Base-by-base conservation (phyloP, 495 filamentous ascomycete species). In the Talaromyces adpressus region DNA sequence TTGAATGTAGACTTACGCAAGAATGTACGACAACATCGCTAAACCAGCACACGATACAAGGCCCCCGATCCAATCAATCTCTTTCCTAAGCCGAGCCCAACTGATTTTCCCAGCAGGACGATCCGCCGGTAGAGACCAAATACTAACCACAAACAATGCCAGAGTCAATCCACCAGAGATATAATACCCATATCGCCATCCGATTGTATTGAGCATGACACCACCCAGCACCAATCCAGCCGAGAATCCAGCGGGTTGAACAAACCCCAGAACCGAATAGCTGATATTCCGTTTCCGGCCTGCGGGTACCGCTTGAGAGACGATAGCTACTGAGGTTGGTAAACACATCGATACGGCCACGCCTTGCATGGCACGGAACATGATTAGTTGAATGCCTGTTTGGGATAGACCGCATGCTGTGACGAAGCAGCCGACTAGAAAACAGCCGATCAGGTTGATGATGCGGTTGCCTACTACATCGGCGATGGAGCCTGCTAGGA, bases 201-300 rank as follows among this genome's bases (percentile, higher is more conserved):
- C 79, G 57, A 80, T 69, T 0, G 66, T 72, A 6, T 81, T 67
- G 2, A 77, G 68, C 53, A 86, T 81, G 6, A 85, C 63, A 6
- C 85, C 83, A 22, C 80, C 81, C 3, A 86, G 67, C 0, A 87
- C 74, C 1, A 87, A 71, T 0, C 84, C 84, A 8, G 84, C 41
- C 0, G 78, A 76, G 68, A 82, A 87, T 2, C 84, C 85, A 20
- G 86, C 45, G 0, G 81, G 80, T 61, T 79, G 76, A 3, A 77
- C 80, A 4, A 79, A 64, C 0, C 84, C 85, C 6, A 84, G 62
- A 47, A 71, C 76, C 0, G 80, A 77, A 64, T 86, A 85, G 0
- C 71, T 83, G 0, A 83, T 64, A 60, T 86, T 89, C 6, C 85
- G 69, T 27, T 66, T 57, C 18, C 71, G 68, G 0, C 84, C 84